These are phyloP conservation scores for Neolentinus lepideus DNA, from an alignment of 1,284 basidiomycete species.

Conservation along the genomic window DNA sequence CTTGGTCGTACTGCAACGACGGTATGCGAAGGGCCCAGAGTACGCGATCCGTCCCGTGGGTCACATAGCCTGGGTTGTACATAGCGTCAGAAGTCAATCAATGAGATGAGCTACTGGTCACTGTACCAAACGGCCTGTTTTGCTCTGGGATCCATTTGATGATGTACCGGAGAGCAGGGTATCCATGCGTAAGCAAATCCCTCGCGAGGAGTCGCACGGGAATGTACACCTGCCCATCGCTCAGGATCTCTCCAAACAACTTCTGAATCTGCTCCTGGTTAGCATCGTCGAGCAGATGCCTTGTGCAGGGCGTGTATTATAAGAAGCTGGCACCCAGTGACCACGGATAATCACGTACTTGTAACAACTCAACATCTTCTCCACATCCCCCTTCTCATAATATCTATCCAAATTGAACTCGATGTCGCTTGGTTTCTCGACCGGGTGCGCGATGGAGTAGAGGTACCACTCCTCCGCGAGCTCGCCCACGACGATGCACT, in stretches of 20 bases:
- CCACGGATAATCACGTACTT: neutral
- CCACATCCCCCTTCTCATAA: constrained; percentile 41
- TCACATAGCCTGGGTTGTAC: constrained; percentile 48
- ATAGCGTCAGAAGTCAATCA: constrained; percentile 9
- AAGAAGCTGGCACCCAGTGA: no score
- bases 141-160: constrained; percentile 66
- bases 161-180: constrained; percentile 61
- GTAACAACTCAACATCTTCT: constrained; percentile 28
- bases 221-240: constrained; percentile 64
- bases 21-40: constrained; percentile 38
- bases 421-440: constrained; percentile 40
- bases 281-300: constrained; percentile 27
- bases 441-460: constrained; percentile 62
- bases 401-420: constrained; percentile 54
- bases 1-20: constrained; percentile 36
- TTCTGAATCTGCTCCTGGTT: constrained; percentile 33
- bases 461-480: constrained; percentile 73
- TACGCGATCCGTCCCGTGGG: constrained; percentile 56
- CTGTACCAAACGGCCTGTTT: constrained; percentile 42
- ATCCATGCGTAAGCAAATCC: constrained; percentile 47
- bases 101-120: no score
- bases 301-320: no score
- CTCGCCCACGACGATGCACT: constrained; percentile 58
- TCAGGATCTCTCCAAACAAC: constrained; percentile 54
- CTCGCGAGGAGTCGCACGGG: constrained; percentile 56